Base-by-base conservation (phyloP, 768 basidiomycete genomes). In the Amanita molliuscula region DNA sequence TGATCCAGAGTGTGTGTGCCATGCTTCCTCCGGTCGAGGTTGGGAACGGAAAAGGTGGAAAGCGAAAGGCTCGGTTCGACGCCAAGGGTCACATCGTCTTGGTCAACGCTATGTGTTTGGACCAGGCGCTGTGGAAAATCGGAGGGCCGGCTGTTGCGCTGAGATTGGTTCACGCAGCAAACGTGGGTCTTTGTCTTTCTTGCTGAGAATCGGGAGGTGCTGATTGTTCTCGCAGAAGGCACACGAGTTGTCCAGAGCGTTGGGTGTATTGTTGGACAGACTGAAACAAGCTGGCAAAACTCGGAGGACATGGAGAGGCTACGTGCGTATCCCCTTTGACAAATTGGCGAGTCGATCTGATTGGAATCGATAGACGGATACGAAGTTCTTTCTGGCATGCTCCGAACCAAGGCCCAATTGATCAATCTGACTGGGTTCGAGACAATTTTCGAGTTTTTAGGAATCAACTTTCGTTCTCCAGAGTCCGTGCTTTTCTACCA, bases 301-400 rank as follows among this genome's bases (percentile, higher is more conserved):
- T 93, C 88, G 31, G 93, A 94, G 60, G 94, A 96, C 56, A 91
- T 94, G 84, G 93, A 95, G 60, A 73, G 84, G 29, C 66, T 92
- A 48, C 80, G 91, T 92, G 57, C 58, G 35, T 46, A 13, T 26
- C 3, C n/a, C 35, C 38, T 36, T 13, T 9, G n/a, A 15, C 28
- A 5, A 43, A 4, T 33, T 37, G 40, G 2, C 34, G 10, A 8
- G 33, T 16, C 47, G 4, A n/a, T n/a, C 44, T 52, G 20, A 43
- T 47, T 43, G 7, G 54, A n/a, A 20, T 21, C 16, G 21, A 13
- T 51, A 92, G 90, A 82, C 48, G 93, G 91, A 8, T 97, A 94
- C 57, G 93, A 95, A 47, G 81, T 91, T 33, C 72, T 97, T 3
- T 80, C 81, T 0, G 79, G 78, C 28, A 81, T 88, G 20, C 69